Percentiles rank a stretch among this genome's conserved stretches.
phyloP scores from a whole-genome alignment of 1,284 basidiomycete genomes.

The Rhizopogon hawkerae region DNA sequence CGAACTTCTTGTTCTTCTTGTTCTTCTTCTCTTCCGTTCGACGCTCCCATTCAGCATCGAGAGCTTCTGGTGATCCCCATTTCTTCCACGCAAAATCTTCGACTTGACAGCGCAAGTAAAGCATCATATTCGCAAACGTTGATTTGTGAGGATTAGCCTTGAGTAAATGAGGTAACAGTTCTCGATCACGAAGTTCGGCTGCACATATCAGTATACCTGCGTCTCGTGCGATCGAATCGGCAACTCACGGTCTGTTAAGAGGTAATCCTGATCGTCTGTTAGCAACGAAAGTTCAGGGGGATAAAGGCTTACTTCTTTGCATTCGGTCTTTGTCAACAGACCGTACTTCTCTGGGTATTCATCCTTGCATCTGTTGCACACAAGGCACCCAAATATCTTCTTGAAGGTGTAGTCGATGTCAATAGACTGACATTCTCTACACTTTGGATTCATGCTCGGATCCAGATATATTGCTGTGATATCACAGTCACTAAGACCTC shows the following conservation, averaged over 20 bases:
- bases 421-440: constrained; percentile 72
- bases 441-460: constrained; percentile 67
- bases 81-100: constrained; percentile 97
- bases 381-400: constrained; percentile 74
- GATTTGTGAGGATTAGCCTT: constrained; percentile 97
- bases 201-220: constrained; percentile 2
- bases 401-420: constrained; percentile 79
- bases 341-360: constrained; percentile 88
- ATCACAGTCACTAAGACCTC: neutral
- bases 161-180: constrained; percentile 87
- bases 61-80: constrained; percentile 89
- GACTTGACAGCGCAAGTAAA: constrained; percentile 90
- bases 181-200: constrained; percentile 91
- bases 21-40: constrained; percentile 80
- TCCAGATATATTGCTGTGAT: constrained; percentile 59
- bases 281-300: constrained; percentile 1
- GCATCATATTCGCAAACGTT: constrained; percentile 99
- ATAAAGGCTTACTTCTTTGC: constrained; percentile 67
- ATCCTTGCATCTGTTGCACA: constrained; percentile 88
- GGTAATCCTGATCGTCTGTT: constrained; percentile 58
- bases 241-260: constrained; percentile 75
- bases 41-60: constrained; percentile 84
- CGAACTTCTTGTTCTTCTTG: constrained; percentile 91
- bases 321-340: constrained; percentile 96
- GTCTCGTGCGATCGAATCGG: neutral